phyloP scores from a whole-genome alignment of 352 stramenopile species.

The Globisporangium spinosum region DNA sequence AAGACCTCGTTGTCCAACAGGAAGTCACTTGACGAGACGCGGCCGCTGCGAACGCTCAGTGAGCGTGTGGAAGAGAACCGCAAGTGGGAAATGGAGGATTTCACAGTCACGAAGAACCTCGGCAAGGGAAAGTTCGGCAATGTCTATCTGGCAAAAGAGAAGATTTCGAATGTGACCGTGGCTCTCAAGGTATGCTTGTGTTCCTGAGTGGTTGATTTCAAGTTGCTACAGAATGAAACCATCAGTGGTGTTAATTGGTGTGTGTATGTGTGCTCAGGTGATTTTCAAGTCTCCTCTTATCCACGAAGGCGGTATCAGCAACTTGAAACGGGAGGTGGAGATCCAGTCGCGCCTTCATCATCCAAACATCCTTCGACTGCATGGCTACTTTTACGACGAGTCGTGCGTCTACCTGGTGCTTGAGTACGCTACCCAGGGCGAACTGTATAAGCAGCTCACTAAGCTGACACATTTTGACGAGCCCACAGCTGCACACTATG shows the following conservation, averaged over 20 bases:
- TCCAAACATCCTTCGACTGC: constrained; percentile 66
- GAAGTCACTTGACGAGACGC: constrained; percentile 44
- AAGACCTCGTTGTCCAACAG: constrained; percentile 24
- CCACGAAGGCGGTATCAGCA: constrained; percentile 47
- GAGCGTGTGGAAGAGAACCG: constrained; percentile 45
- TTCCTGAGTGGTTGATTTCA: not conserved
- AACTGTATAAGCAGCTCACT: constrained; percentile 78
- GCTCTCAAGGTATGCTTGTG: constrained; percentile 64
- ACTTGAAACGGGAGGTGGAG: constrained; percentile 81
- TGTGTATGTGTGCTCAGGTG: constrained; percentile 29
- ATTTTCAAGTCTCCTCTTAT: constrained; percentile 63
- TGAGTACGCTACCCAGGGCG: constrained; percentile 76
- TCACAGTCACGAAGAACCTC: constrained; percentile 70
- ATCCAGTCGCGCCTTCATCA: constrained; percentile 79
- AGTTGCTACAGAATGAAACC: not conserved
- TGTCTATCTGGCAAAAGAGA: constrained; percentile 79
- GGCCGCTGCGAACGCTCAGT: constrained; percentile 32
- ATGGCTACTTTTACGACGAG: constrained; percentile 87
- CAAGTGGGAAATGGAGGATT: constrained; percentile 79
- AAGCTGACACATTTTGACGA: constrained; percentile 55
- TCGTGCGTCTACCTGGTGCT: constrained; percentile 79
- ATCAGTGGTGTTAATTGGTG: not conserved
- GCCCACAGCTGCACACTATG: constrained; percentile 52
- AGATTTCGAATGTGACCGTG: constrained; percentile 55
- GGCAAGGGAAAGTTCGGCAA: constrained; percentile 87